Evolutionary conservation across 306 rosid genomes (phyloP), one percentile per base, ranked within the genome.

Genomic region (Casuarina glauca): DNA sequence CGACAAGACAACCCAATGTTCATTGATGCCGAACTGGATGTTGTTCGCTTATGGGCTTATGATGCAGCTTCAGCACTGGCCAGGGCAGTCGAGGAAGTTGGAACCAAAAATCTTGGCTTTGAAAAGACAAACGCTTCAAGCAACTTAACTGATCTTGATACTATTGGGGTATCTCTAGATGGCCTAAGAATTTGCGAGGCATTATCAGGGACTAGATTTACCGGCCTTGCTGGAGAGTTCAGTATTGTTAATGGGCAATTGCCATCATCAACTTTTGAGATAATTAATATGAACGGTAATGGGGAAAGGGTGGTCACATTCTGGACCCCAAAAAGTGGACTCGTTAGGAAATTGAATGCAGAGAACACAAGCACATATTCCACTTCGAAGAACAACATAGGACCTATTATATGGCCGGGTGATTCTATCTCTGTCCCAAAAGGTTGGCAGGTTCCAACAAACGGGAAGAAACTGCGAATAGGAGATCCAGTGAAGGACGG

Each of bases 21-120:
- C 45, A 52, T 50, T 17, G 26, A 87, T n/a, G 73, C 58, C 2
- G 45, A 82, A 45, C 69, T 86, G 52, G 74, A 77, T 48, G 78
- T 73, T 19, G 78, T 70, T 26, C 90, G 93, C 4, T 4, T 80
- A 7, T 88, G 91, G 97, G 97, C 95, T 15, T 75, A 92, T 48
- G 93, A 92, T 73, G 78, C 96, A 6, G 77, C 83, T 53, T 80
- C 78, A 9, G 91, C 97, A 39, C 50, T 92, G 38, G 90, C 96
- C 13, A 86, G 52, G 85, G 88, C 95, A 3, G 64, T 83, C 5
- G 91, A 92, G 75, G 73, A 85, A 32, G 84, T 70, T 64, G 84
- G 62, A 55, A 42, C 7, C 16, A 42, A 16, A 8, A 62, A 72
- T 41, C 48, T 76, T 52, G 67, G 44, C 32, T 74, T 57, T 64